phyloP scores from a whole-genome alignment of 257 asterid genomes.

The Lycium ferocissimum region DNA sequence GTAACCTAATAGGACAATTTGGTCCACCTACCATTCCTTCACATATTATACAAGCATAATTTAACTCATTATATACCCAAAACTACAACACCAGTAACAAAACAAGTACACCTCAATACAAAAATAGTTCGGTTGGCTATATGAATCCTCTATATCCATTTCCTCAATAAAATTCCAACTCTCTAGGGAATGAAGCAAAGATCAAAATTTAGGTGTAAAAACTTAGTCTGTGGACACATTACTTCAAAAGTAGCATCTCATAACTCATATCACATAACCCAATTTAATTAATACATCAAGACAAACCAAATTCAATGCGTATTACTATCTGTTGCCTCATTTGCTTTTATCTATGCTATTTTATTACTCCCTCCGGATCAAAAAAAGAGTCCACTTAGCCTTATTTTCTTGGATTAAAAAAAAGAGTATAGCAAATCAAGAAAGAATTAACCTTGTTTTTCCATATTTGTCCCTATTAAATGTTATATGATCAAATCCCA shows the following conservation, averaged over 20 bases:
- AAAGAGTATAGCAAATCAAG: no score
- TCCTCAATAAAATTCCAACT: neutral
- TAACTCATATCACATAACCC: neutral
- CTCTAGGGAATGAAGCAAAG: neutral
- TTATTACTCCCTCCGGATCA: no score
- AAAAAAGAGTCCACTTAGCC: no score
- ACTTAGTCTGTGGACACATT: neutral
- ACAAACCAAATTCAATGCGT: neutral
- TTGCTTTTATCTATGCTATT: no score
- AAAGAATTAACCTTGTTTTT: no score
- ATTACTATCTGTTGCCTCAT: no score
- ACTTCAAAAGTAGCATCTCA: neutral
- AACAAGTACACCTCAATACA: neutral
- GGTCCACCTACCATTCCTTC: neutral
- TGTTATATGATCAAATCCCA: no score
- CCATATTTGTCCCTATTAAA: no score
- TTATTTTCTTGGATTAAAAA: no score
- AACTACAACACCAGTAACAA: neutral
- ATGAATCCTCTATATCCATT: slow-evolving; percentile 3
- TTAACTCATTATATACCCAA: neutral
- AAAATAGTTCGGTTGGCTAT: neutral
- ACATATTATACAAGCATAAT: neutral
- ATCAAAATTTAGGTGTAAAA: neutral
- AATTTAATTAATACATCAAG: neutral
- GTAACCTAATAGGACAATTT: neutral